Percentiles rank a stretch among this genome's conserved stretches.
phyloP scores from a whole-genome alignment of 2,329 filamentous ascomycete species.

The Drechslerella dactyloides region DNA sequence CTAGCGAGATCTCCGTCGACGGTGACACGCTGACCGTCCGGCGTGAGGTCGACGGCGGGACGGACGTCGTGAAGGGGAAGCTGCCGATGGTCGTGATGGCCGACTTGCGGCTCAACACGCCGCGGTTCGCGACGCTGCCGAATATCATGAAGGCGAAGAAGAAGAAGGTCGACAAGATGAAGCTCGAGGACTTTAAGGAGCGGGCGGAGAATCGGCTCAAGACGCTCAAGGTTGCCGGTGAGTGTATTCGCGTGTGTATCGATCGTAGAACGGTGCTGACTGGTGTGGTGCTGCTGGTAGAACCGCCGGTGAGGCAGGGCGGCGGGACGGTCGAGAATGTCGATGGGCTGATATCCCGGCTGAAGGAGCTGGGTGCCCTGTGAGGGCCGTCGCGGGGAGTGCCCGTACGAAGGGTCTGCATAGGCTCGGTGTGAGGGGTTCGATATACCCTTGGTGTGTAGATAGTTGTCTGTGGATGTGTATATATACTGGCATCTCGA shows the following conservation, averaged over 20 bases:
- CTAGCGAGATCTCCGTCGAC: constrained; percentile 77
- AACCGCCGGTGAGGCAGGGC: constrained; percentile 85
- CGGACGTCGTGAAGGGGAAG: constrained; percentile 83
- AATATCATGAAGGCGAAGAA: constrained; percentile 99
- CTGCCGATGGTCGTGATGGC: constrained; percentile 94
- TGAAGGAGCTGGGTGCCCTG: constrained; percentile 94
- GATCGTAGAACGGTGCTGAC: constrained; percentile 7
- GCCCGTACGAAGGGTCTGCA: neutral
- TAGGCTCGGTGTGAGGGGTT: neutral
- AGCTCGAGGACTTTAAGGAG: constrained; percentile 78
- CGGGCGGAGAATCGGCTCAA: constrained; percentile 78
- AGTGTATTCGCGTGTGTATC: constrained; percentile 56
- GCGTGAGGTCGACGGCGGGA: constrained; percentile 92
- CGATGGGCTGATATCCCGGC: constrained; percentile 86
- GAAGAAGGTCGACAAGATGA: constrained; percentile 96
- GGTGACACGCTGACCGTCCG: constrained; percentile 76
- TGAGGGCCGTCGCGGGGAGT: constrained; percentile 60
- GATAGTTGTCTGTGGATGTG: neutral
- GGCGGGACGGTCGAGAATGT: constrained; percentile 98
- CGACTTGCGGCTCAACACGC: constrained; percentile 91
- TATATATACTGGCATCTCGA: constrained; percentile 1
- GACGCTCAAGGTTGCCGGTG: constrained; percentile 85
- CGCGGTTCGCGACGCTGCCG: constrained; percentile 89
- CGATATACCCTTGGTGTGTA: neutral
- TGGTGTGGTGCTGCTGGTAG: constrained; percentile 59